Evolutionary conservation across 2,329 filamentous ascomycete genomes (phyloP).

Genomic region (Fusarium staphyleae): DNA sequence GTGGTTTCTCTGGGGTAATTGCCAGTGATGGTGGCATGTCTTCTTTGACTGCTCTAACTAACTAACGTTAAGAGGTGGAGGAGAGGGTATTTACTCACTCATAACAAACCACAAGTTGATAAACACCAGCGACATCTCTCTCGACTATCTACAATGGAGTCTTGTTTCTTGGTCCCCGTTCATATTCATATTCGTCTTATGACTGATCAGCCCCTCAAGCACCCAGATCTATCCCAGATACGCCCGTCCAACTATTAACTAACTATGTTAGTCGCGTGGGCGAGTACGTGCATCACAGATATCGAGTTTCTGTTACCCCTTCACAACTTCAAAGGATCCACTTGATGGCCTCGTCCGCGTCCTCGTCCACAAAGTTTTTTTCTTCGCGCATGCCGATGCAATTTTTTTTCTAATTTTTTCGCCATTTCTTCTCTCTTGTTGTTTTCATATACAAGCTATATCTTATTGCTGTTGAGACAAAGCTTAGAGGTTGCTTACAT

Average conservation of each 20-base stretch:
- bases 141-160: neutral
- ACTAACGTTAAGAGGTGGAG: too few species aligned
- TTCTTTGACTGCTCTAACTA: too few species aligned
- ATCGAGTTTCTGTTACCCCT: conserved; percentile 45
- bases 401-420: conserved; percentile 11
- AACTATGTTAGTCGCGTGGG: conserved; percentile 19
- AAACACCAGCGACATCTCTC: conserved; percentile 16
- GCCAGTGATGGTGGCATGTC: too few species aligned
- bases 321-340: conserved; percentile 42
- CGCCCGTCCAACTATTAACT: too few species aligned
- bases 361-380: conserved; percentile 34
- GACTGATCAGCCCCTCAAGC: neutral
- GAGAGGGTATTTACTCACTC: neutral
- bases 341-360: conserved; percentile 34
- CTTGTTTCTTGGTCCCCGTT: too few species aligned
- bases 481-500: conserved; percentile 4
- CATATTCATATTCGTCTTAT: too few species aligned
- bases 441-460: neutral
- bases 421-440: neutral
- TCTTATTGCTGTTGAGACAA: neutral
- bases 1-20: conserved; percentile 33
- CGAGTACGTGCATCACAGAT: conserved; percentile 30
- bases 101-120: too few species aligned
- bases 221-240: neutral
- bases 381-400: conserved; percentile 22